Evolutionary conservation across 2,329 filamentous ascomycete genomes (phyloP).

Genomic region (Pseudofabraea citricarpa): DNA sequence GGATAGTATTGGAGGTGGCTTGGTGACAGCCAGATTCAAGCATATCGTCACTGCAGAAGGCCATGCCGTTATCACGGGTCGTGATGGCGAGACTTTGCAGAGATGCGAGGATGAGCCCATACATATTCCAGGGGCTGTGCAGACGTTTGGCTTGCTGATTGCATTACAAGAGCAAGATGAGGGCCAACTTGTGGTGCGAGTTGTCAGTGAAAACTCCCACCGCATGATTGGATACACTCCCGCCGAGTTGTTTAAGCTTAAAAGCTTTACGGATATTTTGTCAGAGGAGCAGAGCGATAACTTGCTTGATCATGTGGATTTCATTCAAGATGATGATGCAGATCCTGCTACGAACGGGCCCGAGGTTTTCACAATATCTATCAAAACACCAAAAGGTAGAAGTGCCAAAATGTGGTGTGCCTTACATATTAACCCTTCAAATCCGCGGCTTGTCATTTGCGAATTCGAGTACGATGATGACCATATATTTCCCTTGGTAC

Average conservation of each 20-base stretch:
- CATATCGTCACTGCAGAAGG: slow-evolving; percentile 73
- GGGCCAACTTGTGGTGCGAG: slow-evolving; percentile 63
- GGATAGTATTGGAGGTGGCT: slow-evolving; percentile 7
- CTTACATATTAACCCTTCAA: slow-evolving; percentile 67
- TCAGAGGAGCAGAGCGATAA: slow-evolving; percentile 81
- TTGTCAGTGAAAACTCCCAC: slow-evolving; percentile 78
- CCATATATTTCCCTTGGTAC: slow-evolving; percentile 59
- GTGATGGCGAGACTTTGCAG: slow-evolving; percentile 66
- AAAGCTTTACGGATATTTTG: slow-evolving; percentile 78
- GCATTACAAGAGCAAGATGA: slow-evolving; percentile 67
- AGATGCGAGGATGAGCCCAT: slow-evolving; percentile 90
- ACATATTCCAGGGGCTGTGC: slow-evolving; percentile 76
- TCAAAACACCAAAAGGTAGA: slow-evolving; percentile 53
- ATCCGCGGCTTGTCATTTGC: slow-evolving; percentile 72
- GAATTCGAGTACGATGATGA: slow-evolving; percentile 88
- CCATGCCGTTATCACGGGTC: slow-evolving; percentile 77
- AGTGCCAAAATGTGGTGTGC: slow-evolving; percentile 78
- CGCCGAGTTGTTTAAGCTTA: slow-evolving; percentile 66
- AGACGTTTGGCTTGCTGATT: slow-evolving; percentile 74
- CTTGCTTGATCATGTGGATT: slow-evolving; percentile 80
- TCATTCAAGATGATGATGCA: slow-evolving; percentile 76
- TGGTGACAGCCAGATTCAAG: slow-evolving; percentile 71
- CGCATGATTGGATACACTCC: slow-evolving; percentile 73
- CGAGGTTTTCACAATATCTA: slow-evolving; percentile 77
- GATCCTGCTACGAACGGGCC: slow-evolving; percentile 73